Conservation (phyloP, 2,329 filamentous ascomycete genomes). For the Macrophomina phaseolina region DNA sequence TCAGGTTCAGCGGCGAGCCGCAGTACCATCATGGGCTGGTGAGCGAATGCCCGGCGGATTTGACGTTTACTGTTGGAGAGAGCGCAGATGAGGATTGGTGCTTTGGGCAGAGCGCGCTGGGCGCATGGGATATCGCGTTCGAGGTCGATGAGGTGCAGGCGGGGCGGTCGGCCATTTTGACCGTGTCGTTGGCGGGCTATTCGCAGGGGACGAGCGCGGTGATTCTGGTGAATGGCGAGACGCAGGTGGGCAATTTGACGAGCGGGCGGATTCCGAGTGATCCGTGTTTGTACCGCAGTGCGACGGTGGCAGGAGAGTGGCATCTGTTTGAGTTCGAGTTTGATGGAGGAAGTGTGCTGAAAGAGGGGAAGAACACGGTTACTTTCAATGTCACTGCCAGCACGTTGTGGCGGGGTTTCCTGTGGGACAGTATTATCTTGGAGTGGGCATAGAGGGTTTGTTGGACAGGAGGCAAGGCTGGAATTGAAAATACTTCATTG, state of each 20-base stretch:
- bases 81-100: slow-evolving; percentile 55
- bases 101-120: slow-evolving; percentile 52
- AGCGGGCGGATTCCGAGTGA: slow-evolving; percentile 47
- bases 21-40: slow-evolving; percentile 53
- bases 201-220: slow-evolving; percentile 48
- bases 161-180: slow-evolving; percentile 42
- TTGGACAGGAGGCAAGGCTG: background rate
- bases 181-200: slow-evolving; percentile 54
- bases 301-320: slow-evolving; percentile 56
- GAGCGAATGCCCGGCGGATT: slow-evolving; percentile 51
- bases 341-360: slow-evolving; percentile 36
- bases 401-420: slow-evolving; percentile 48
- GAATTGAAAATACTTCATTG: background rate
- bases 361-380: slow-evolving; percentile 43
- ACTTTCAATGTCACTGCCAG: slow-evolving; percentile 46
- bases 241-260: slow-evolving; percentile 49
- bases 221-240: slow-evolving; percentile 49
- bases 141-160: slow-evolving; percentile 38
- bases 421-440: slow-evolving; percentile 51
- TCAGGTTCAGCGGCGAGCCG: slow-evolving; percentile 51
- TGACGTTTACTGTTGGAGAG: slow-evolving; percentile 52
- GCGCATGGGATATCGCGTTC: slow-evolving; percentile 43
- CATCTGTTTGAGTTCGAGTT: slow-evolving; percentile 51
- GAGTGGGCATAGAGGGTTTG: slow-evolving; percentile 36
- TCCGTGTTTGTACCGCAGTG: slow-evolving; percentile 56